Base-by-base conservation (phyloP, 768 basidiomycete genomes). In the Suillus placidus region DNA sequence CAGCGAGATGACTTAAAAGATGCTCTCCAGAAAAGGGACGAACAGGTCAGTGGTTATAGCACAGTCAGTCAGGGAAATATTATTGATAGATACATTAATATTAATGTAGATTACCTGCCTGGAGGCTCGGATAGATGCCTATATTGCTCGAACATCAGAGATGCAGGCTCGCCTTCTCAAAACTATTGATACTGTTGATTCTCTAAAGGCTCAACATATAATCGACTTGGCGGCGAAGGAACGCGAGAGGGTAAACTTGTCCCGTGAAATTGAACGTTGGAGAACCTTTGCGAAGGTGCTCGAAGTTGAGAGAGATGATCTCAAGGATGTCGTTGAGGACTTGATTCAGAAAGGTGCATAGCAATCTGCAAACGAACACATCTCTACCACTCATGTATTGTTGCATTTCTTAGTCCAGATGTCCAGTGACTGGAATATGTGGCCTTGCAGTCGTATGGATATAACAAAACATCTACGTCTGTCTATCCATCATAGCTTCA, bases 321-420 rank as follows among this genome's bases (percentile, higher is more conserved):
- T 88, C 70, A 79, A 83, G 67, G 84, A 86, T 51, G 84, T 82
- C 7, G 84, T 89, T 1, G 68, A 80, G 58, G 73, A 81, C 60
- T 71, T 89, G 47, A 80, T 87, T n/a, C 80, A 87, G 73, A 87
- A 86, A 85, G 85, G 88, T 88, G 69, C 47, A 84, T 77, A 23
- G 32, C 20, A 40, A 35, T 6, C 13, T 42, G 26, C 5, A 20
- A 7, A 13, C 18, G 10, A 6, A 40, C 8, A 2, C 10, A 42
- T 42, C 37, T 49, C 10, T 37, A 32, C 55, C 20, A 6, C 66
- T 62, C 23, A 42, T 64, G 58, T 47, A 58, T 45, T 62, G 45
- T 51, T 42, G 38, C 13, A 52, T 54, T 6, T 65, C 38, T 56
- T 65, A 84, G 86, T 87, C 38, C 81, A 86, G 70, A 70, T 75